Evolutionary conservation across 1,139 yeast species (phyloP), one percentile per base, ranked within the genome.

Genomic region (Nakaseomyces delphensis): DNA sequence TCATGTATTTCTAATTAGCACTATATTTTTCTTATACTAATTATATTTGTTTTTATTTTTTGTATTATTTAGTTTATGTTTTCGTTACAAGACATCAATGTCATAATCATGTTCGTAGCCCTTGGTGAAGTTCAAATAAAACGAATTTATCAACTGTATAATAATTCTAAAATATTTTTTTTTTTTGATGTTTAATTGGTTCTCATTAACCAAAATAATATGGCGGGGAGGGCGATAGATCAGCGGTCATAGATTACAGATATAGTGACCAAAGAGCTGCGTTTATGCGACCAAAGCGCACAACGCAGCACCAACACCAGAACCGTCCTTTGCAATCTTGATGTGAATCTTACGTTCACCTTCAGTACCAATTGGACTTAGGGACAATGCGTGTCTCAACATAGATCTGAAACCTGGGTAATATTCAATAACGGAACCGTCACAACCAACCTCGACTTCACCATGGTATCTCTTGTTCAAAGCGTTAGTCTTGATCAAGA

Each of bases 281-380:
- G 21, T 28, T 44, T 43, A 57, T n/a, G 65, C 64, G 4, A 57
- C 59, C 20, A 60, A 45, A 15, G 97, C 96, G 66, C 95, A 84
- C 48, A 89, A 71, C 1, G 97, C 97, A 40, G 96, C 96, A 52
- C 97, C 97, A 35, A 87, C 96, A 49, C 96, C 96, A 45, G 93
- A 80, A 41, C 97, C 97, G 57, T 89, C 97, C 61, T 86, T 84
- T 31, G 96, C 93, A 52, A 87, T 79, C 49, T 77, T 81, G 50
- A 91, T 67, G 50, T 77, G 79, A 37, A 87, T 69, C 53, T 83
- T 77, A 62, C 84, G 78, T 53, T 74, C 75, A 50, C 81, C 80
- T 33, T 83, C 83, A 38, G 79, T 68, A 48, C 86, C 84, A 28
- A 89, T 76, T 54, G 81, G 77, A 39, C 86, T 77, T 51, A 74